Evolutionary conservation across 257 asterid species (phyloP).

Genomic region (Rubia yunnanensis): DNA sequence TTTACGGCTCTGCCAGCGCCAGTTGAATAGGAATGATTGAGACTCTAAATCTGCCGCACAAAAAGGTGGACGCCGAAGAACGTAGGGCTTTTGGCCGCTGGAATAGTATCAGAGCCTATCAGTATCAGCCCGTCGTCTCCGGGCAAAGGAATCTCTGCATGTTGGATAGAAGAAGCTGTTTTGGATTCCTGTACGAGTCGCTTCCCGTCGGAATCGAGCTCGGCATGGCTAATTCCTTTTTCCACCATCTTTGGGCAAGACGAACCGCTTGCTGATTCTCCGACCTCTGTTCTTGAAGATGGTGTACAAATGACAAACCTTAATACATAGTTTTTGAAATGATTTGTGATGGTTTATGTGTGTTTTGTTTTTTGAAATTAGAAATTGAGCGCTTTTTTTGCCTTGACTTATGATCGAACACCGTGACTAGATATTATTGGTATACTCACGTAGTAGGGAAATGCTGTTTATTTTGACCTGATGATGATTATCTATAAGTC

Average conservation of each 20-base stretch:
- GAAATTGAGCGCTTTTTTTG: too few relatives aligned
- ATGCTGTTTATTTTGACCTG: background rate
- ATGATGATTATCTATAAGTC: background rate
- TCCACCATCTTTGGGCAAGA: slow-evolving; percentile 48
- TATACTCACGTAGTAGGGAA: too few relatives aligned
- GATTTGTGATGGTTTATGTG: background rate
- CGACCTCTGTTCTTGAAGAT: slow-evolving; percentile 92
- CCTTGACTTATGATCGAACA: too few relatives aligned
- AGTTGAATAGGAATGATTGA: too few relatives aligned
- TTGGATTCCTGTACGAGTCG: slow-evolving; percentile 33
- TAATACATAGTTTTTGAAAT: background rate
- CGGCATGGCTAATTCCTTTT: slow-evolving; percentile 19
- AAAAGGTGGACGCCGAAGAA: slow-evolving; percentile 25
- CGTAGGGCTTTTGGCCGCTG: slow-evolving; percentile 26
- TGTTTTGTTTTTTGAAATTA: background rate
- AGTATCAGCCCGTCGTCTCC: background rate
- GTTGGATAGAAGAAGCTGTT: slow-evolving; percentile 34
- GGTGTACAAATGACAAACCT: slow-evolving; percentile 34
- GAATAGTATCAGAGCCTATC: slow-evolving; percentile 11
- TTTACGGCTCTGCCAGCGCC: too few relatives aligned
- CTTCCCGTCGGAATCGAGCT: slow-evolving; percentile 40
- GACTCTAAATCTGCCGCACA: too few relatives aligned
- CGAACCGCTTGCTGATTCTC: slow-evolving; percentile 63
- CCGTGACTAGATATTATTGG: too few relatives aligned
- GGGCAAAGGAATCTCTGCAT: slow-evolving; percentile 19